Evolutionary conservation across 1,284 basidiomycete genomes (phyloP).

Genomic region (Puccinia sorghi): DNA sequence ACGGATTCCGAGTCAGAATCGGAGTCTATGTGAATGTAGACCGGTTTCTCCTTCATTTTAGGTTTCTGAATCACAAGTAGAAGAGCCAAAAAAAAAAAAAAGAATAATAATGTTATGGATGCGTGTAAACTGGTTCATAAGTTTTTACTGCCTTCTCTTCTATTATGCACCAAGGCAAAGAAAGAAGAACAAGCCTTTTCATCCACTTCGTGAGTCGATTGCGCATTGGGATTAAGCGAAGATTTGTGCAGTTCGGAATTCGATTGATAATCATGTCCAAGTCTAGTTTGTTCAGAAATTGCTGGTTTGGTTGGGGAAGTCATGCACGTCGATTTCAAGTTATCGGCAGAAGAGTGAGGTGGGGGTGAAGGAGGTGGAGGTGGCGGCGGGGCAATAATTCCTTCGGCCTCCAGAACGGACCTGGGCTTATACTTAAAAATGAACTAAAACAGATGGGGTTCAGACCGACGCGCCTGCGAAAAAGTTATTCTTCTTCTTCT

Average conservation of each 20-base stretch:
- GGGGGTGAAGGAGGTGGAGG: conserved; percentile 14
- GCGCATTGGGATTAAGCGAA: neutral
- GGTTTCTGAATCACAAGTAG: neutral
- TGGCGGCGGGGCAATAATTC: conserved; percentile 19
- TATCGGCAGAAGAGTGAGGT: neutral
- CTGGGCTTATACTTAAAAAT: conserved; percentile 35
- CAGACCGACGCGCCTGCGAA: neutral
- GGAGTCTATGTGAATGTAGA: neutral
- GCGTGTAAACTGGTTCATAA: neutral
- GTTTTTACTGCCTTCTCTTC: neutral
- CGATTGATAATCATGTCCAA: neutral
- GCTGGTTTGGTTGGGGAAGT: neutral
- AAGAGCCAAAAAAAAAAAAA: neutral
- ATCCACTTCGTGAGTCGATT: neutral
- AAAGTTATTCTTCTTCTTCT: too few species aligned
- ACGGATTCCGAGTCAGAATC: neutral
- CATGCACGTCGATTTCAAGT: neutral
- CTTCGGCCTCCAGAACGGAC: conserved; percentile 38
- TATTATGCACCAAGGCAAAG: neutral
- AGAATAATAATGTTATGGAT: neutral
- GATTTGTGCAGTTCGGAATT: conserved; percentile 7
- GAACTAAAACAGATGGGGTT: conserved; percentile 22
- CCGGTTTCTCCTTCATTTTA: neutral
- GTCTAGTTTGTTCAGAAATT: neutral
- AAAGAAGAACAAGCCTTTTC: conserved; percentile 17